Evolutionary conservation across 2,329 filamentous ascomycete genomes (phyloP).

Genomic region (Aspergillaceae sp.): DNA sequence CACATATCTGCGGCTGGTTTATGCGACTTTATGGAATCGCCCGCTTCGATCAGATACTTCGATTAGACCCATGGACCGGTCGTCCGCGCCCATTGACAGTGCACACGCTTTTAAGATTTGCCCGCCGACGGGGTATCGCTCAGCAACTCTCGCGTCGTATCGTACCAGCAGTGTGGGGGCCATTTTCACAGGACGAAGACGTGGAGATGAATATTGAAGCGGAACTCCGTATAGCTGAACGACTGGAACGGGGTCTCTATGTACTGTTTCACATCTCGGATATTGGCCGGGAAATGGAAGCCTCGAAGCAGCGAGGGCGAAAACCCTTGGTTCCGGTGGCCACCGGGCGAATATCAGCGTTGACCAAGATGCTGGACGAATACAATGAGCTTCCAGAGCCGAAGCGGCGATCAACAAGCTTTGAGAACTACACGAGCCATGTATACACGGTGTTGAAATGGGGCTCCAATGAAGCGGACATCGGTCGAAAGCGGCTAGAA

Average conservation of each 20-base stretch:
- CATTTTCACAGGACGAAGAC: slow-evolving; percentile 14
- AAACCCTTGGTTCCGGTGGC: slow-evolving; percentile 7
- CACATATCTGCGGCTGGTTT: slow-evolving; percentile 20
- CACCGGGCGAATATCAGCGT: slow-evolving; percentile 9
- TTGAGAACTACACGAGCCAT: slow-evolving; percentile 16
- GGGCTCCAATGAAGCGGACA: slow-evolving; percentile 17
- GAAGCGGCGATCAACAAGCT: slow-evolving; percentile 6
- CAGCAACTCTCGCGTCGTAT: slow-evolving; percentile 14
- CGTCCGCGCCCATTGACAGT: slow-evolving; percentile 14
- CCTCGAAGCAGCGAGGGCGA: slow-evolving; percentile 3
- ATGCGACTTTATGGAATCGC: slow-evolving; percentile 43
- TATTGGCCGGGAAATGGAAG: slow-evolving; percentile 13
- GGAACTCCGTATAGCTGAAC: slow-evolving; percentile 16
- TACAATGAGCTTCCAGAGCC: slow-evolving; percentile 12
- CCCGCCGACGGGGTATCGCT: slow-evolving; percentile 16
- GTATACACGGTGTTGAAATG: slow-evolving; percentile 17
- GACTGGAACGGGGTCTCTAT: slow-evolving; percentile 18
- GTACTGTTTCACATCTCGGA: slow-evolving; percentile 24
- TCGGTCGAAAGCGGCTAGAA: slow-evolving; percentile 15
- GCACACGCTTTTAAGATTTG: slow-evolving; percentile 14
- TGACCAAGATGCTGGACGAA: slow-evolving; percentile 12
- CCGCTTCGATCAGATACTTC: slow-evolving; percentile 51
- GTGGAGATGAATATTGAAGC: slow-evolving; percentile 19
- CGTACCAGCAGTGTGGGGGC: slow-evolving; percentile 20
- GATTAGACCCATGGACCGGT: slow-evolving; percentile 18